Percentiles rank a stretch among this genome's conserved stretches.
Conservation (phyloP, 2,329 filamentous ascomycete species). For the Monosporascus cannonballus region DNA sequence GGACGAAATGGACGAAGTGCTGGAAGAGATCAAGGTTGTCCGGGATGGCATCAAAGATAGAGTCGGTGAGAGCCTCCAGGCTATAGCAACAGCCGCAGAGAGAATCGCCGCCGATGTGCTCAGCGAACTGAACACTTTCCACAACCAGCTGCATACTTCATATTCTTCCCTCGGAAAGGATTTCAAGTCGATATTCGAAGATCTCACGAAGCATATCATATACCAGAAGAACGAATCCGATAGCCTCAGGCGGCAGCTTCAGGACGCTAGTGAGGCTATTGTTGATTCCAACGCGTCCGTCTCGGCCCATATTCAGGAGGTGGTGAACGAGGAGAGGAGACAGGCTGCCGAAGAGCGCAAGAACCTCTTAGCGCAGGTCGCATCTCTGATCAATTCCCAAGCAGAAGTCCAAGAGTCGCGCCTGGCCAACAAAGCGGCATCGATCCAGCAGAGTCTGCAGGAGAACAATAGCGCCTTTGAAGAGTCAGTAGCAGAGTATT, state of each 20-base stretch:
- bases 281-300: conserved; percentile 63
- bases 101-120: conserved; percentile 86
- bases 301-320: conserved; percentile 59
- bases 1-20: conserved; percentile 81
- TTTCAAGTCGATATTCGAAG: conserved; percentile 80
- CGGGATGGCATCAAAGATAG: conserved; percentile 81
- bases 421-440: conserved; percentile 55
- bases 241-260: conserved; percentile 63
- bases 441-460: conserved; percentile 58
- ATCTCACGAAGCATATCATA: conserved; percentile 66
- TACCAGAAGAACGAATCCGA: conserved; percentile 74
- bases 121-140: conserved; percentile 77
- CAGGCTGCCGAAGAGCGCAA: conserved; percentile 69
- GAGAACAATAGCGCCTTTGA: conserved; percentile 61
- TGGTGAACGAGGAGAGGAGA: conserved; percentile 69
- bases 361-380: conserved; percentile 69
- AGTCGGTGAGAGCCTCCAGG: conserved; percentile 77
- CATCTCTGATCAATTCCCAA: conserved; percentile 67
- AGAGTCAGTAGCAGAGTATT: conserved; percentile 59
- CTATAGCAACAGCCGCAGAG: conserved; percentile 77
- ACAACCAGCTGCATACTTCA: conserved; percentile 75
- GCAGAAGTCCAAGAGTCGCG: conserved; percentile 68
- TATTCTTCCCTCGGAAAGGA: conserved; percentile 80
- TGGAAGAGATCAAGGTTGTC: conserved; percentile 88
- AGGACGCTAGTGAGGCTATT: conserved; percentile 61